Conservation (phyloP, 495 filamentous ascomycete genomes). For the Penicillium lagena region DNA sequence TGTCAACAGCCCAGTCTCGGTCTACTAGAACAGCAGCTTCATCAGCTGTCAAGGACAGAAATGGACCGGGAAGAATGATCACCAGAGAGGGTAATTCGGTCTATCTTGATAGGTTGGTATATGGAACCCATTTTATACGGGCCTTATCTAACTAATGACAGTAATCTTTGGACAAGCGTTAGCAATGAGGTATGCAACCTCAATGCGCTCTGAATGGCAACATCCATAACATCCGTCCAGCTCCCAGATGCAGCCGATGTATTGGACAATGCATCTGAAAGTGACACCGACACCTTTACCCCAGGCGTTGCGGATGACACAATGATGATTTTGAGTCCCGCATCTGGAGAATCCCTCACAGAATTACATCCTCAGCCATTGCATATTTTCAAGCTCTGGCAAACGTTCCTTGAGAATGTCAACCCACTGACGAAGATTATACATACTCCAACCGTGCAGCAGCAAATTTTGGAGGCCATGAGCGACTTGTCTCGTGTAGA, state of each 20-base stretch:
- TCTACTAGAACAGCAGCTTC: neutral
- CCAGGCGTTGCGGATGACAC: constrained; percentile 16
- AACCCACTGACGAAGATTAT: constrained; percentile 67
- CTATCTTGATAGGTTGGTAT: constrained; percentile 41
- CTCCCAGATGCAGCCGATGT: constrained; percentile 44
- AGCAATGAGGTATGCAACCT: constrained; percentile 38
- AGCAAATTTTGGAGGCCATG: constrained; percentile 34
- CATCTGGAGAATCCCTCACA: constrained; percentile 8
- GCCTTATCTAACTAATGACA: constrained; percentile 8
- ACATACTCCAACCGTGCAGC: constrained; percentile 55
- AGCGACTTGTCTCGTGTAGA: constrained; percentile 22
- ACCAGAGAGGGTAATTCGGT: constrained; percentile 32
- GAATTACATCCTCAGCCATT: constrained; percentile 57
- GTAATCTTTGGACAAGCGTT: constrained; percentile 45
- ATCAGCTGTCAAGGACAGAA: neutral
- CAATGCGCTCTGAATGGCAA: neutral
- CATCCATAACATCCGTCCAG: constrained; percentile 13
- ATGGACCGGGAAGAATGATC: constrained; percentile 25
- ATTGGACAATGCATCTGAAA: constrained; percentile 18
- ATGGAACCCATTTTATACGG: neutral
- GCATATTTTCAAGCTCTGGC: constrained; percentile 68
- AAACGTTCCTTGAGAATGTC: constrained; percentile 59
- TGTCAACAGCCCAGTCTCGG: neutral
- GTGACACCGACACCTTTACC: constrained; percentile 5
- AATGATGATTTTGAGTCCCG: constrained; percentile 15